phyloP scores from a whole-genome alignment of 768 basidiomycete genomes.

The Grammothele lineata region DNA sequence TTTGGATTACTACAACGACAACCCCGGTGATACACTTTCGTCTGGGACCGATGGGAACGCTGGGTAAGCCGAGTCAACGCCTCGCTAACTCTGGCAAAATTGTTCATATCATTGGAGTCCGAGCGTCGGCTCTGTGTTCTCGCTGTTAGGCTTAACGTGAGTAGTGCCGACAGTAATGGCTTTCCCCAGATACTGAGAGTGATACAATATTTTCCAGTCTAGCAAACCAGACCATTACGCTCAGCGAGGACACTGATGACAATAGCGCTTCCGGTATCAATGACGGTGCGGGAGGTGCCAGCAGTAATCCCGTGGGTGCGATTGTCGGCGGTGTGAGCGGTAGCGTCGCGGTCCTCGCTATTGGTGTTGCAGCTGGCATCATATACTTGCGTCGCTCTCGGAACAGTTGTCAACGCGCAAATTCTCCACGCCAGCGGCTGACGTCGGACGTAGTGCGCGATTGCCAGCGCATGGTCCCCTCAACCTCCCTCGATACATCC shows the following conservation, averaged over 20 bases:
- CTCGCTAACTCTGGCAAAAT: too few relatives aligned
- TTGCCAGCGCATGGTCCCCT: neutral
- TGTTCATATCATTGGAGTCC: conserved; percentile 1
- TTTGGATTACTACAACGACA: conserved; percentile 1
- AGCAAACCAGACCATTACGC: neutral
- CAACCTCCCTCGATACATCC: too few relatives aligned
- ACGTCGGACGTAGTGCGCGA: too few relatives aligned
- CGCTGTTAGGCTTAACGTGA: conserved; percentile 10
- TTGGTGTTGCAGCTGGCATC: neutral
- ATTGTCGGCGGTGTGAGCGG: neutral
- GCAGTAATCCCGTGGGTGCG: neutral
- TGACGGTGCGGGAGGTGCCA: too few relatives aligned
- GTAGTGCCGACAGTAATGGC: neutral
- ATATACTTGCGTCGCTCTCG: neutral
- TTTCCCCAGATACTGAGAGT: too few relatives aligned
- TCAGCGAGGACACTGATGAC: too few relatives aligned
- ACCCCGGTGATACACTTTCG: neutral
- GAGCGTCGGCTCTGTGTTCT: conserved; percentile 9
- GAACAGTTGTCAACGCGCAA: too few relatives aligned
- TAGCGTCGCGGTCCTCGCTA: neutral
- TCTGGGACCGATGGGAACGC: neutral
- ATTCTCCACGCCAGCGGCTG: too few relatives aligned
- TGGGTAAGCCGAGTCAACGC: too few relatives aligned
- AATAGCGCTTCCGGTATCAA: too few relatives aligned
- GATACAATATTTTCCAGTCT: neutral